A percentile compares a stretch with the other conserved stretches of the same genome.
Conservation (phyloP, 257 asterid genomes). For the Ilex aquifolium region DNA sequence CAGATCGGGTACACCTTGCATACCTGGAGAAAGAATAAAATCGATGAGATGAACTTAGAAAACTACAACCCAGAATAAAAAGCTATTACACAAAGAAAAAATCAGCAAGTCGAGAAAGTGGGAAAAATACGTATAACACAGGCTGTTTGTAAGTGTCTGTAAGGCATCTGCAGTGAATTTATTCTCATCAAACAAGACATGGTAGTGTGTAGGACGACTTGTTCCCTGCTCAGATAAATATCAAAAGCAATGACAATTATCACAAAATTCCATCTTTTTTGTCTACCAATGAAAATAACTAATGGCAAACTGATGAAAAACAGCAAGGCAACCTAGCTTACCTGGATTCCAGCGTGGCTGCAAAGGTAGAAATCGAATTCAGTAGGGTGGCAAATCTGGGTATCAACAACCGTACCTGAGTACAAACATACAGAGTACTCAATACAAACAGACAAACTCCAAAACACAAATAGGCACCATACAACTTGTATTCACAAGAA, state of each 20-base stretch:
- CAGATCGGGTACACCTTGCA: conserved; percentile 71
- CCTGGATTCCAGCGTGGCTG: conserved; percentile 90
- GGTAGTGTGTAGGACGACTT: conserved; percentile 80
- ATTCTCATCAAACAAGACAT: conserved; percentile 75
- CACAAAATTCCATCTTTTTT: not conserved
- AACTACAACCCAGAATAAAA: not conserved
- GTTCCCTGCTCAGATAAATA: conserved; percentile 47
- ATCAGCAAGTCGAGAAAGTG: not conserved
- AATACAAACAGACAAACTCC: not conserved
- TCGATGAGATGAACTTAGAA: not conserved
- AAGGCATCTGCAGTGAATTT: conserved; percentile 58
- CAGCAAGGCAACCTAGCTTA: conserved; percentile 9
- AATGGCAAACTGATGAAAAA: not conserved
- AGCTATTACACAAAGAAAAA: not conserved
- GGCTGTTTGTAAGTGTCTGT: conserved; percentile 52
- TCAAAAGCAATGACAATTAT: not conserved
- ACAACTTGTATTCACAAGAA: not conserved
- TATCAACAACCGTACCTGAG: conserved; percentile 81
- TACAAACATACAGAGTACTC: not conserved
- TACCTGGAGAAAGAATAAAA: conserved; percentile 32
- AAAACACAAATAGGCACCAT: not conserved
- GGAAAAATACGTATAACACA: conserved; percentile 68
- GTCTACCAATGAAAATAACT: not conserved
- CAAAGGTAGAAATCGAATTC: conserved; percentile 77
- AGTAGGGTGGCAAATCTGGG: conserved; percentile 66